Percentiles rank a stretch among this genome's conserved stretches.
Evolutionary conservation across 306 rosid species (phyloP).

Genomic region (Acmispon strigosus): DNA sequence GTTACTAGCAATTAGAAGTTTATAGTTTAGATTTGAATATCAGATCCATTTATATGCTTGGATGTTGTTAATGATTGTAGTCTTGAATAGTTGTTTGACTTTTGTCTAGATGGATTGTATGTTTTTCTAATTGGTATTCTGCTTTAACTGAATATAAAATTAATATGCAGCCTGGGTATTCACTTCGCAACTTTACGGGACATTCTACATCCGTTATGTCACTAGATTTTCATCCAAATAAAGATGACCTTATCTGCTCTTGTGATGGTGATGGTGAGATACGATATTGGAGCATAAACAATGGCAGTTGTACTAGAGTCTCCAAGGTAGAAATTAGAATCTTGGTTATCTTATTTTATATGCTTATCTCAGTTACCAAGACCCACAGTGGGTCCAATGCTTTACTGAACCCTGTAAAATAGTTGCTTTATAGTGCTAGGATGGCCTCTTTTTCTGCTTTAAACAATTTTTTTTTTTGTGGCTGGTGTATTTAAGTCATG

Average conservation of each 20-base stretch:
- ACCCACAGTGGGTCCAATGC: no score
- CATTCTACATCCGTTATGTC: conserved; percentile 80
- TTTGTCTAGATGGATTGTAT: not conserved
- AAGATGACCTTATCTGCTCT: conserved; percentile 86
- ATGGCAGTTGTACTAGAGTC: conserved; percentile 65
- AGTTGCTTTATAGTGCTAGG: not conserved
- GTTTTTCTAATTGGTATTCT: not conserved
- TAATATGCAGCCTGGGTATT: conserved; percentile 72
- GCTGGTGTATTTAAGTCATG: not conserved
- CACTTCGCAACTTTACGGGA: conserved; percentile 84
- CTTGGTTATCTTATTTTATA: not conserved
- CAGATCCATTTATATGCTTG: not conserved
- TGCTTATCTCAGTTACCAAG: not conserved
- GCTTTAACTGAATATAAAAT: conserved; percentile 9
- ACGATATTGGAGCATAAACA: conserved; percentile 90
- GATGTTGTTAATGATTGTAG: not conserved
- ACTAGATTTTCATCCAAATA: conserved; percentile 91
- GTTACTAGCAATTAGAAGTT: not conserved
- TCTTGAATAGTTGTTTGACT: conserved; percentile 4
- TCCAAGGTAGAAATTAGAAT: conserved; percentile 86
- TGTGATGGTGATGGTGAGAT: conserved; percentile 94
- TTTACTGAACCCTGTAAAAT: not conserved
- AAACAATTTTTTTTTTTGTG: not conserved
- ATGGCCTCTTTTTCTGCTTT: not conserved
- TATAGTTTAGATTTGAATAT: not conserved